A percentile compares a stretch with the other conserved stretches of the same genome.
Evolutionary conservation across 163 green algal genomes (phyloP).

Genomic region (Botryococcus braunii): DNA sequence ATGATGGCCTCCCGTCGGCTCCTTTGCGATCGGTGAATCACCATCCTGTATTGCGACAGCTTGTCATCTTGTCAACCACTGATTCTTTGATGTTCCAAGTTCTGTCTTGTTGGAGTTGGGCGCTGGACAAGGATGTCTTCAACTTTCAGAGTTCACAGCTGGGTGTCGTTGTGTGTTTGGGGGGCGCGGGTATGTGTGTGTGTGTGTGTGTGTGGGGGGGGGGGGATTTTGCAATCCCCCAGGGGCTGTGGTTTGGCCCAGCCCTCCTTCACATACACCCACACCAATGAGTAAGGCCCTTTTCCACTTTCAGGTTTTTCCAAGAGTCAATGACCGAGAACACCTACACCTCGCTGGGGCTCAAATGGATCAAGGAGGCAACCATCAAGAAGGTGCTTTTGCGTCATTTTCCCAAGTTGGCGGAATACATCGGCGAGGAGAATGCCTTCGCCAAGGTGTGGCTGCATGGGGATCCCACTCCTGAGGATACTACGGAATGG

Average conservation of each 20-base stretch:
- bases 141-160: too few relatives aligned
- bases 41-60: not conserved
- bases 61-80: not conserved
- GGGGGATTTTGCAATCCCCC: too few relatives aligned
- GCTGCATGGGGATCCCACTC: too few relatives aligned
- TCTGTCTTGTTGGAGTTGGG: too few relatives aligned
- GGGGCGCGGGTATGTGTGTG: too few relatives aligned
- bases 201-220: too few relatives aligned
- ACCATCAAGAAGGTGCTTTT: constrained; percentile 14
- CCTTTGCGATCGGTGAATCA: too few relatives aligned
- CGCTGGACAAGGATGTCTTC: too few relatives aligned
- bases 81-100: not conserved
- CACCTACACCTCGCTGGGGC: constrained; percentile 8
- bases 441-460: too few relatives aligned
- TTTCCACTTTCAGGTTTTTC: not conserved
- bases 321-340: not conserved
- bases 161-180: too few relatives aligned
- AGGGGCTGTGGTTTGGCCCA: constrained; percentile 10
- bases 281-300: not conserved
- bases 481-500: too few relatives aligned
- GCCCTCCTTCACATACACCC: constrained; percentile 10
- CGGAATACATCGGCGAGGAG: not conserved
- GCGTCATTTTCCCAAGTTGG: constrained; percentile 13
- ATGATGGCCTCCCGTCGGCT: constrained; percentile 7
- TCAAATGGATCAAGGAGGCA: constrained; percentile 8